phyloP scores from a whole-genome alignment of 331 rosid genomes.

The Quercus lobata region DNA sequence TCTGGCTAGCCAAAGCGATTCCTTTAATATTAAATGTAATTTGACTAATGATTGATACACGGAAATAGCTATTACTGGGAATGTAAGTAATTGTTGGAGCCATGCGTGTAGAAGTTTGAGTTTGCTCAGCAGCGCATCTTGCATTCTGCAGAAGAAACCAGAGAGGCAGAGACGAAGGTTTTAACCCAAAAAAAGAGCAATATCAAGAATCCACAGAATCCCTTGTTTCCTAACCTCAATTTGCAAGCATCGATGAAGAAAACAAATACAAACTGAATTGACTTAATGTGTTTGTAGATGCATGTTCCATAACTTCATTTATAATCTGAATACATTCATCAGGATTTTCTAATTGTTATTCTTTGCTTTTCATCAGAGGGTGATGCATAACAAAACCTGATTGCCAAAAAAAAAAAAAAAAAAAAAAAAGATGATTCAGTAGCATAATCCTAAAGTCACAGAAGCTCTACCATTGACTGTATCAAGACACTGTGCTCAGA shows the following conservation, averaged over 20 bases:
- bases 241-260: background rate
- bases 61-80: constrained; percentile 52
- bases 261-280: background rate
- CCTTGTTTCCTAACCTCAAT: background rate
- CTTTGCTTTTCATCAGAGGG: too few species aligned
- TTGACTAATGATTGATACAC: background rate
- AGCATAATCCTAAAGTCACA: too few species aligned
- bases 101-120: constrained; percentile 72
- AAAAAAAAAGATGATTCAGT: too few species aligned
- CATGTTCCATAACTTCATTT: background rate
- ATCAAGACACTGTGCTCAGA: too few species aligned
- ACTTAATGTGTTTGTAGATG: background rate
- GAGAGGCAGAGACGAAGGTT: background rate
- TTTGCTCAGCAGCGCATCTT: constrained; percentile 77
- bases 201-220: background rate
- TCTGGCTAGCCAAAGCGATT: background rate
- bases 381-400: too few species aligned
- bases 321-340: background rate
- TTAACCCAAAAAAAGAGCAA: background rate
- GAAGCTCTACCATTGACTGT: too few species aligned
- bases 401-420: too few species aligned
- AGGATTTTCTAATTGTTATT: too few species aligned
- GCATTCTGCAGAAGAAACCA: constrained; percentile 51
- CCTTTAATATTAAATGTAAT: background rate
- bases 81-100: constrained; percentile 88